These are phyloP conservation scores for Chalciporus sphaerocephalus DNA, from an alignment of 768 basidiomycete species.

Conservation along the genomic window DNA sequence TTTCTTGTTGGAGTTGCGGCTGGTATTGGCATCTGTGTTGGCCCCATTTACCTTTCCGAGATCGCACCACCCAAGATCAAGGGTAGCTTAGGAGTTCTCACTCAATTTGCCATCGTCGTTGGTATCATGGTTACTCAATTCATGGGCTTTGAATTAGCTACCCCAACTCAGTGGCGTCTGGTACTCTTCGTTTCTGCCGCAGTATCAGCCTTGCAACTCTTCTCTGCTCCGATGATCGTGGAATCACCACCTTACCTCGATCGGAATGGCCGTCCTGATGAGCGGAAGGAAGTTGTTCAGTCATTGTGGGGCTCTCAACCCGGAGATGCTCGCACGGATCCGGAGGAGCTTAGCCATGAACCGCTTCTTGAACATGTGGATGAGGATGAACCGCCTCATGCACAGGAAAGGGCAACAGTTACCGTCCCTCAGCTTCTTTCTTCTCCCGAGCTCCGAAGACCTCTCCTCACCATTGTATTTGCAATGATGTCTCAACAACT, in stretches of 20 bases:
- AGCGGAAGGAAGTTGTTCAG: slow-evolving; percentile 41
- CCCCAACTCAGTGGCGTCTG: slow-evolving; percentile 62
- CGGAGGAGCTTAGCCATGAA: slow-evolving; percentile 26
- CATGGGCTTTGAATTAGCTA: slow-evolving; percentile 67
- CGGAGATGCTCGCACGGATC: slow-evolving; percentile 25
- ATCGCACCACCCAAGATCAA: slow-evolving; percentile 75
- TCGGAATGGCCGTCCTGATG: slow-evolving; percentile 44
- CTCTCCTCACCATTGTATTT: slow-evolving; percentile 62
- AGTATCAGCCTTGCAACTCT: slow-evolving; percentile 53
- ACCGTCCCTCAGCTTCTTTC: slow-evolving; percentile 52
- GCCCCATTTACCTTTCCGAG: slow-evolving; percentile 81
- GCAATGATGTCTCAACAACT: slow-evolving; percentile 77
- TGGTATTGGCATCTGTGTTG: slow-evolving; percentile 72
- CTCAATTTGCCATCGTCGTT: slow-evolving; percentile 77
- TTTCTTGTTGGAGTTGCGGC: slow-evolving; percentile 66
- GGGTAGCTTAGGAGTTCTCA: slow-evolving; percentile 78
- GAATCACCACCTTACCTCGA: slow-evolving; percentile 73
- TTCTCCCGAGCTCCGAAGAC: slow-evolving; percentile 51
- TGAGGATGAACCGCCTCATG: slow-evolving; percentile 14
- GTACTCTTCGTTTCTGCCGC: slow-evolving; percentile 61
- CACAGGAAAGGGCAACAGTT: slow-evolving; percentile 32
- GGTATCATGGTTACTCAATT: slow-evolving; percentile 85
- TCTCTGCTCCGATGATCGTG: slow-evolving; percentile 49
- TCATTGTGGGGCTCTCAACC: slow-evolving; percentile 51
- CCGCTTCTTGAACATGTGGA: slow-evolving; percentile 21